Evolutionary conservation across 2,329 filamentous ascomycete genomes (phyloP).

Genomic region (Diaporthe helianthi): DNA sequence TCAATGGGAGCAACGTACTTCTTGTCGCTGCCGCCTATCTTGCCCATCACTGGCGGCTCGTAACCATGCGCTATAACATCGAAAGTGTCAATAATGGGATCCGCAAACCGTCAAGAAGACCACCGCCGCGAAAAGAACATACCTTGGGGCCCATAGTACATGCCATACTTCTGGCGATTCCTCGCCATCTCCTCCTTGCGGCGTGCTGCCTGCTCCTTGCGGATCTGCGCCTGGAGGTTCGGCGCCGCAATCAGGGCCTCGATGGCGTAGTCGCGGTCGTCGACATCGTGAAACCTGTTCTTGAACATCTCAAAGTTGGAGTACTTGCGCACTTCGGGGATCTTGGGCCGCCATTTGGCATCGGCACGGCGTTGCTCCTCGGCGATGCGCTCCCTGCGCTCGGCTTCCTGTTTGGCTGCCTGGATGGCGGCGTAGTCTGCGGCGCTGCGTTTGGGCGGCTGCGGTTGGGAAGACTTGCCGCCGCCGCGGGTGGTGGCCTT

Average conservation of each 20-base stretch:
- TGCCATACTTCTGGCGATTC: neutral
- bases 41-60: neutral
- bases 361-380: neutral
- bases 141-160: neutral
- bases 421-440: slow-evolving; percentile 14
- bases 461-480: neutral
- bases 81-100: neutral
- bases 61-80: neutral
- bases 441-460: neutral
- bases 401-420: slow-evolving; percentile 5
- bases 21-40: slow-evolving; percentile 2
- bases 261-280: slow-evolving; percentile 10
- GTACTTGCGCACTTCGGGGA: slow-evolving; percentile 11
- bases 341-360: slow-evolving; percentile 7
- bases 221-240: slow-evolving; percentile 7
- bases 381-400: slow-evolving; percentile 10
- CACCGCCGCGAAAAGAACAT: neutral
- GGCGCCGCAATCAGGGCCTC: slow-evolving; percentile 11
- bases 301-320: slow-evolving; percentile 10
- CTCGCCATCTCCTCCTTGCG: slow-evolving; percentile 19
- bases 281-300: neutral
- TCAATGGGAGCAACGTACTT: slow-evolving; percentile 1
- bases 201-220: slow-evolving; percentile 11
- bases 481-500: neutral
- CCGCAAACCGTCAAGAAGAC: neutral